These are phyloP conservation scores for Carallia pectinifolia DNA, from an alignment of 345 rosid genomes.

Conservation along the genomic window DNA sequence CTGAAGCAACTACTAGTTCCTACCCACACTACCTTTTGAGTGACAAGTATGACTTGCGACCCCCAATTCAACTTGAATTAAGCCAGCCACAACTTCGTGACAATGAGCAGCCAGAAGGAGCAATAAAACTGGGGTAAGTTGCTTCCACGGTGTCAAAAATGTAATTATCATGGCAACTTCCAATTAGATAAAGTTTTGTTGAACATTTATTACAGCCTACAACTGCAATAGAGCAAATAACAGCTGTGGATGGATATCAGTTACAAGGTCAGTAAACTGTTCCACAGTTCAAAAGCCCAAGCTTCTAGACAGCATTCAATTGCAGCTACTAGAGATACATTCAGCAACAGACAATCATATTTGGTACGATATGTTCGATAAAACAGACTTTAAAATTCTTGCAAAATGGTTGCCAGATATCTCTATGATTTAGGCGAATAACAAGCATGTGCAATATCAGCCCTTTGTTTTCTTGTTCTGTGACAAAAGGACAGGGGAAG, in stretches of 20 bases:
- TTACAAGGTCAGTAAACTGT: constrained; percentile 8
- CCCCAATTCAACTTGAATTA: constrained; percentile 42
- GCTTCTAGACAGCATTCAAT: constrained; percentile 15
- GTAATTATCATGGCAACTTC: background rate
- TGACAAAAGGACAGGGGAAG: no score
- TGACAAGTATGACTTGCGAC: constrained; percentile 32
- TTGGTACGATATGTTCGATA: constrained; percentile 25
- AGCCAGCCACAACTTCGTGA: constrained; percentile 47
- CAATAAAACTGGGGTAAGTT: constrained; percentile 42
- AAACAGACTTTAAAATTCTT: constrained; percentile 17
- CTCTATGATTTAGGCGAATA: constrained; percentile 9
- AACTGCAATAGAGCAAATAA: constrained; percentile 24
- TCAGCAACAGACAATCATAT: constrained; percentile 15
- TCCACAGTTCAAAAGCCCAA: constrained; percentile 15
- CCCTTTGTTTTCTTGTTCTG: no score
- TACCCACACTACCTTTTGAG: constrained; percentile 22
- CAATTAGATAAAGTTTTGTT: background rate
- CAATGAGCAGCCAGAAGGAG: constrained; percentile 28
- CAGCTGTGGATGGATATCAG: constrained; percentile 6
- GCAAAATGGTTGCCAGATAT: constrained; percentile 15
- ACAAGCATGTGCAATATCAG: constrained; percentile 4
- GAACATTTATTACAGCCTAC: constrained; percentile 33
- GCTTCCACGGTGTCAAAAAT: background rate
- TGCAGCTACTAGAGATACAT: constrained; percentile 15
- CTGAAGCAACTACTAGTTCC: constrained; percentile 23